A percentile compares a stretch with the other conserved stretches of the same genome.
Evolutionary conservation across 2,329 filamentous ascomycete genomes (phyloP).

Genomic region (Colletotrichum theobromicola): DNA sequence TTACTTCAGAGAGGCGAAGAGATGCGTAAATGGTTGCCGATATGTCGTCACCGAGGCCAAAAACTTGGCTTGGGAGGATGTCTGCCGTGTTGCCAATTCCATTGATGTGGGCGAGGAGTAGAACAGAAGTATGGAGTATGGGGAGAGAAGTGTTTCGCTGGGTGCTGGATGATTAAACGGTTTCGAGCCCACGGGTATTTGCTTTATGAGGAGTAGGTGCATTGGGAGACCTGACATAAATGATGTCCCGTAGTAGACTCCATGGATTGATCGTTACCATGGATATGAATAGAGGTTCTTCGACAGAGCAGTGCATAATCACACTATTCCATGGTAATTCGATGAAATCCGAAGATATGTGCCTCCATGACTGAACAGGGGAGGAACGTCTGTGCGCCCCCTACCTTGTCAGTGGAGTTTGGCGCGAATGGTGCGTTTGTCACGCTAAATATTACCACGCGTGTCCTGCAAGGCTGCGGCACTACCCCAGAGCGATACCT

Average conservation of each 20-base stretch:
- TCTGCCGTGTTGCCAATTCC: not conserved
- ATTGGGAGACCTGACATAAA: not conserved
- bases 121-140: no score
- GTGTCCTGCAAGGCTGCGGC: conserved; percentile 8
- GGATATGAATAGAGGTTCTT: not conserved
- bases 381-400: not conserved
- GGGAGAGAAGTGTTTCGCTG: not conserved
- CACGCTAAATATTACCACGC: conserved; percentile 13
- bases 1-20: not conserved
- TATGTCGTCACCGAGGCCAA: not conserved
- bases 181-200: not conserved
- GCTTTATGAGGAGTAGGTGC: not conserved
- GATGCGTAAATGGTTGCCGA: not conserved
- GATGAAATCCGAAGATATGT: no score
- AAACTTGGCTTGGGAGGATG: not conserved
- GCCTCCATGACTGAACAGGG: not conserved
- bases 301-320: no score
- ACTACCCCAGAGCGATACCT: not conserved
- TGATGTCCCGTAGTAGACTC: not conserved
- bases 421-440: not conserved
- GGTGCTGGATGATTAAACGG: not conserved
- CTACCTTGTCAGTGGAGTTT: not conserved
- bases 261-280: not conserved
- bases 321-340: no score
- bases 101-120: not conserved